Evolutionary conservation across 306 rosid species (phyloP), one percentile per base, ranked within the genome.

Genomic region (Carpinus fangiana): DNA sequence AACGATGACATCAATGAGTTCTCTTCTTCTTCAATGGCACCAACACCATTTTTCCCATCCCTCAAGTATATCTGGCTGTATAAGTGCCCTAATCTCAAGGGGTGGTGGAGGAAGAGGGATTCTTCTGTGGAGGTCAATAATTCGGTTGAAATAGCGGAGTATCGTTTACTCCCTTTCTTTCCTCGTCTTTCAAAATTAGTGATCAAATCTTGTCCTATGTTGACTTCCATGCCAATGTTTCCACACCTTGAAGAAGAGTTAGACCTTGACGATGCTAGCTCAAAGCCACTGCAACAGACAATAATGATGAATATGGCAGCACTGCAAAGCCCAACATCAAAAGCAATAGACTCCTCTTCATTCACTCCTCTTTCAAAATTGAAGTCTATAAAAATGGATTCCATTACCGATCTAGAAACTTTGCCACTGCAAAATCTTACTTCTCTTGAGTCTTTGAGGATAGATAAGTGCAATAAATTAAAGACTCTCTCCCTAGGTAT

Each of bases 31-130:
- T 64, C 5, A 31, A 14, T 20, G 61, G 26, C 26, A 10, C 28
- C 28, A 55, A 3, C n/a, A 18, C 9, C 28, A 55, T 75, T 79
- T 67, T 79, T 80, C 50, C 87, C 78, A 18, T 80, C 84, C 52
- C 36, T 77, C 43, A 62, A 69, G 74, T 0, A 0, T 0, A 0
- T 59, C 5, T n/a, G n/a, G n/a, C n/a, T n/a, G n/a, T n/a, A n/a
- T n/a, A n/a, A n/a, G n/a, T n/a, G 84, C 47, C 13, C 28, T 1
- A 54, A 34, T 21, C 73, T 84, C 0, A 77, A 41, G 53, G 84
- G 87, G 18, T 84, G 87, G 87, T 5, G 73, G 73, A 69, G 7
- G 65, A 26, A 3, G 14, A 47, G 12, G 50, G 12, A n/a, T 67
- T n/a, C 50, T 4, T 2, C 7, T 9, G 12, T 17, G 23, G 51